Base-by-base conservation (phyloP, 805 yeast genomes). In the Zygosaccharomyces gambellarensis region DNA sequence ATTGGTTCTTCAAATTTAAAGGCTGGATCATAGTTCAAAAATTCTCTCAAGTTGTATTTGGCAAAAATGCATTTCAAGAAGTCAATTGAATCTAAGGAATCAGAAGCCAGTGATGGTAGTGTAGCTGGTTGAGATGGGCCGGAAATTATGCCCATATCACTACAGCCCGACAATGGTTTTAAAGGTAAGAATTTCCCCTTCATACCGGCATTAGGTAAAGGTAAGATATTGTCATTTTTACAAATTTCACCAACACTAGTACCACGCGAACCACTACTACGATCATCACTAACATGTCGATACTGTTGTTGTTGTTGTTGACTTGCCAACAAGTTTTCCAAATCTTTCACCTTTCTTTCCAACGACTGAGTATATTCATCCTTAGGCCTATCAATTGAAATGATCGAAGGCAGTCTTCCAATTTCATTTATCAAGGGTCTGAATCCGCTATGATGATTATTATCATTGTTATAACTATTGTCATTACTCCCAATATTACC, bases 281-380 rank as follows among this genome's bases (percentile, higher is more conserved):
- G 38, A 17, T 14, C 17, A 14, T 34, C 38, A 34, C 22, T 14
- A 17, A 34, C 9, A 17, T 21, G 38, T 17, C 17, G 17, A 17
- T 17, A 2, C 17, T 17, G 17, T 17, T 17, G 17, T 17, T 17
- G 17, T 21, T 23, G 42, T 28, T 39, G 42, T 14, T 36, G 32
- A 11, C 19, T 39, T 21, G 30, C 38, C 27, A 80, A 58, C 27
- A 77, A 50, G 39, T 71, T 73, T 54, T 82, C 85, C 41, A 82
- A 58, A 46, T 71, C 75, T 46, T 72, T 72, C 31, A 82, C 72
- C 57, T 77, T 78, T 49, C 75, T 76, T 56, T 82, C 87, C 48
- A 82, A 59, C 60, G 79, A 71, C 12, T 71, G 49, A 0, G 85
- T 81, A 57, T 82, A 82, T 31, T 79, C 83, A 55, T 80, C 81